Evolutionary conservation across 2,329 filamentous ascomycete species (phyloP).

Genomic region (Fusarium bactridioides): DNA sequence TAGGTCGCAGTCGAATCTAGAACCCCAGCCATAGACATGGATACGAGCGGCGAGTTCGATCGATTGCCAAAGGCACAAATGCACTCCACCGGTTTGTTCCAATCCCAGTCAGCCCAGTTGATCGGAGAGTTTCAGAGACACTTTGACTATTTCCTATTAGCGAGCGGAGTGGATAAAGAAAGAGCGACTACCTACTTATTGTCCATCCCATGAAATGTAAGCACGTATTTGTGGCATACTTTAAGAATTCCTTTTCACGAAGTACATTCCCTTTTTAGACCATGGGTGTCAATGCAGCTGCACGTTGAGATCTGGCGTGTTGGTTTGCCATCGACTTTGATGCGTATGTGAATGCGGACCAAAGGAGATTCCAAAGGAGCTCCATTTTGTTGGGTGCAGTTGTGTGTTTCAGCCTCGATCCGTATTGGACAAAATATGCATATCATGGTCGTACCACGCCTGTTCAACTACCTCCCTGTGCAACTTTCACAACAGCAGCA

Average conservation of each 20-base stretch:
- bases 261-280: slow-evolving; percentile 27
- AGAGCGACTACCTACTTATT: background rate
- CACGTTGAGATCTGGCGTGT: slow-evolving; percentile 21
- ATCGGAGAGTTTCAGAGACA: slow-evolving; percentile 9
- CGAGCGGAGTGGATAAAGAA: slow-evolving; percentile 1
- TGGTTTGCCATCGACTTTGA: slow-evolving; percentile 16
- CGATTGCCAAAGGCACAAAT: background rate
- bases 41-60: slow-evolving; percentile 4
- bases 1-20: background rate
- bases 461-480: background rate
- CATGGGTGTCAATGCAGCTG: slow-evolving; percentile 21
- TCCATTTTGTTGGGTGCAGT: background rate
- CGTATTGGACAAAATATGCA: background rate
- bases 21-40: slow-evolving; percentile 13
- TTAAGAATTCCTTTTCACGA: slow-evolving; percentile 6
- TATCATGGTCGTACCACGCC: background rate
- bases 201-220: background rate
- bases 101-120: background rate
- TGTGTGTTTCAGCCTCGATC: slow-evolving; percentile 9
- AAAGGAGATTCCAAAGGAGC: background rate
- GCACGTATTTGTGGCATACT: background rate
- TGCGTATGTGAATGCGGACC: background rate
- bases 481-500: background rate
- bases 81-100: slow-evolving; percentile 23
- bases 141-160: background rate